These are phyloP conservation scores for Nakazawaea anatomiae DNA, from an alignment of 805 yeast genomes.

Conservation along the genomic window DNA sequence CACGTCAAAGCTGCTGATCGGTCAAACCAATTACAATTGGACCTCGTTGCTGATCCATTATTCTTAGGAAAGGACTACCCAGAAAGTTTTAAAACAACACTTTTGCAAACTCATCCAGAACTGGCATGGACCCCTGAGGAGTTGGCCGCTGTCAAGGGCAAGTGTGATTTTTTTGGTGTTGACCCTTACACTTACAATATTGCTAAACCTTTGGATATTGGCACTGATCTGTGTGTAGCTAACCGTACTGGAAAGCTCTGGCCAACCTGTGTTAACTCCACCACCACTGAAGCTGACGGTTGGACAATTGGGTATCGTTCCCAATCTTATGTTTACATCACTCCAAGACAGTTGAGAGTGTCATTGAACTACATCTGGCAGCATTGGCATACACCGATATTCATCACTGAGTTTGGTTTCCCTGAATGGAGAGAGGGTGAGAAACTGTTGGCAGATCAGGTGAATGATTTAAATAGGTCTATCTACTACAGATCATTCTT, in stretches of 20 bases:
- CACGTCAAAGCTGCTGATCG: slow-evolving; percentile 23
- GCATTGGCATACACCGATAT: slow-evolving; percentile 20
- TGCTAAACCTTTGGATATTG: slow-evolving; percentile 12
- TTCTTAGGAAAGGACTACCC: slow-evolving; percentile 26
- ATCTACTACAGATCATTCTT: slow-evolving; percentile 24
- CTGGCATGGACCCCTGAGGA: slow-evolving; percentile 21
- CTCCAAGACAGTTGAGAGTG: slow-evolving; percentile 21
- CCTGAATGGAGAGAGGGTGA: slow-evolving; percentile 26
- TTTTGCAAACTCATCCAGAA: slow-evolving; percentile 15
- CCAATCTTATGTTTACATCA: slow-evolving; percentile 18
- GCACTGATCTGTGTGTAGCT: slow-evolving; percentile 20
- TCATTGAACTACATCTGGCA: slow-evolving; percentile 22
- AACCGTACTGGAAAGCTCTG: slow-evolving; percentile 17
- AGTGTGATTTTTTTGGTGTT: slow-evolving; percentile 28
- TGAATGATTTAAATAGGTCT: slow-evolving; percentile 24
- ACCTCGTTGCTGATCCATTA: slow-evolving; percentile 25
- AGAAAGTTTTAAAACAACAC: slow-evolving; percentile 17
- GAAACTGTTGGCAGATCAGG: slow-evolving; percentile 20
- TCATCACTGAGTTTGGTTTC: slow-evolving; percentile 29
- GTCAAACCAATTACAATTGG: slow-evolving; percentile 20
- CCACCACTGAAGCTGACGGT: slow-evolving; percentile 14
- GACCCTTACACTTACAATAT: slow-evolving; percentile 25
- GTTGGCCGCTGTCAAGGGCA: slow-evolving; percentile 17
- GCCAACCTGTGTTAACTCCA: slow-evolving; percentile 22
- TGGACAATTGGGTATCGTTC: slow-evolving; percentile 21